Conservation (phyloP, 176 grass and related monocot species). For the Carex littledalei region DNA sequence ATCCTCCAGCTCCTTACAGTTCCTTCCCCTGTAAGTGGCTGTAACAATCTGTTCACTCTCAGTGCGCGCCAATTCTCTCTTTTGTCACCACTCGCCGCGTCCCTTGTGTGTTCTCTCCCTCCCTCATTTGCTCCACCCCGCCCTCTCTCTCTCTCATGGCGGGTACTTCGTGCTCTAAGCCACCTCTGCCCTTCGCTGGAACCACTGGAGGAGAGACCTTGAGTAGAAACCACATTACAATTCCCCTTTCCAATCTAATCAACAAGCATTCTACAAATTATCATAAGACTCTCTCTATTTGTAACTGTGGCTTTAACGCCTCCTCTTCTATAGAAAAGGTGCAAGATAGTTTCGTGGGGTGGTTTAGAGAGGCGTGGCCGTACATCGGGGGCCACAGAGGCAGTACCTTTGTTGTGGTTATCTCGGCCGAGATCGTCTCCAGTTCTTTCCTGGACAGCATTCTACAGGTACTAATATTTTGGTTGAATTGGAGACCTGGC, state of each 20-base stretch:
- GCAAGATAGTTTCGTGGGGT: conserved; percentile 58
- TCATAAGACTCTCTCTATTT: not conserved
- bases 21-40: not conserved
- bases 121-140: not conserved
- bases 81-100: conserved; percentile 19
- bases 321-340: conserved; percentile 9
- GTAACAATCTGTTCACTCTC: not conserved
- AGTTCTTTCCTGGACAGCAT: conserved; percentile 57
- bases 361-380: conserved; percentile 80
- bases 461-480: conserved; percentile 47
- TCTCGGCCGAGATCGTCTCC: conserved; percentile 72
- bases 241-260: conserved; percentile 14
- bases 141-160: not conserved
- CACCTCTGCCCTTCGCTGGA: not conserved
- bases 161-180: conserved; percentile 10
- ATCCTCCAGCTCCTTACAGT: not conserved
- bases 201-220: not conserved
- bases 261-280: not conserved
- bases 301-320: not conserved
- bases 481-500: not conserved
- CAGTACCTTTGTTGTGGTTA: conserved; percentile 75
- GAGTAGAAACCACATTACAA: not conserved
- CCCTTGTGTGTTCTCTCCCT: not conserved
- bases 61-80: conserved; percentile 21
- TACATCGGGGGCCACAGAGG: conserved; percentile 79